Evolutionary conservation across 2,329 filamentous ascomycete species (phyloP), one percentile per base, ranked within the genome.

Genomic region (Myriosclerotinia duriaeana): DNA sequence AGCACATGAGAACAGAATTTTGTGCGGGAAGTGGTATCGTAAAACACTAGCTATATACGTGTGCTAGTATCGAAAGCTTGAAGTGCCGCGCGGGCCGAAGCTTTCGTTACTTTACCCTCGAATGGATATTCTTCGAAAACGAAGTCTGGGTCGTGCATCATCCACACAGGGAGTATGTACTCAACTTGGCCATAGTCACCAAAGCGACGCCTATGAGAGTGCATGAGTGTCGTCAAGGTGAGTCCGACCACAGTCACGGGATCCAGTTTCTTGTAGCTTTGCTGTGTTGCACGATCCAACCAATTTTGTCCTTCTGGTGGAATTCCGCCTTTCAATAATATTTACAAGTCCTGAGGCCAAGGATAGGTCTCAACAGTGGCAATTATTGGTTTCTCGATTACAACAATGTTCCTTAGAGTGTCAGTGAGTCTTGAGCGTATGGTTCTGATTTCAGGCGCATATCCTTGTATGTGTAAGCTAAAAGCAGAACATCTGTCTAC

Each of bases 51-150:
- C 52, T n/a, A n/a, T n/a, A n/a, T n/a, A n/a, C n/a, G n/a, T n/a
- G n/a, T n/a, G n/a, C n/a, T n/a, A n/a, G n/a, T n/a, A n/a, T n/a
- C n/a, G n/a, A n/a, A n/a, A n/a, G n/a, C n/a, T n/a, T n/a, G n/a
- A n/a, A n/a, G n/a, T n/a, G n/a, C n/a, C n/a, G n/a, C n/a, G n/a
- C n/a, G n/a, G n/a, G n/a, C n/a, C n/a, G n/a, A n/a, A n/a, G n/a
- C n/a, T n/a, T n/a, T n/a, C n/a, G n/a, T n/a, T n/a, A 36, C 53
- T 11, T 55, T 36, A 20, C 34, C 53, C 15, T 38, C 34, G 20
- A 55, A 40, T 55, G 53, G 53, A 22, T n/a, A 55, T 8, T 55
- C 53, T 40, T 40, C 53, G 20, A 8, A 55, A 14, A 55, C 36
- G 20, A 40, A 38, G 0, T 55, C 53, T 22, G 34, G 38, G 1